Evolutionary conservation across 2,329 filamentous ascomycete genomes (phyloP), one percentile per base, ranked within the genome.

Genomic region (Chaetomiaceae sp.): DNA sequence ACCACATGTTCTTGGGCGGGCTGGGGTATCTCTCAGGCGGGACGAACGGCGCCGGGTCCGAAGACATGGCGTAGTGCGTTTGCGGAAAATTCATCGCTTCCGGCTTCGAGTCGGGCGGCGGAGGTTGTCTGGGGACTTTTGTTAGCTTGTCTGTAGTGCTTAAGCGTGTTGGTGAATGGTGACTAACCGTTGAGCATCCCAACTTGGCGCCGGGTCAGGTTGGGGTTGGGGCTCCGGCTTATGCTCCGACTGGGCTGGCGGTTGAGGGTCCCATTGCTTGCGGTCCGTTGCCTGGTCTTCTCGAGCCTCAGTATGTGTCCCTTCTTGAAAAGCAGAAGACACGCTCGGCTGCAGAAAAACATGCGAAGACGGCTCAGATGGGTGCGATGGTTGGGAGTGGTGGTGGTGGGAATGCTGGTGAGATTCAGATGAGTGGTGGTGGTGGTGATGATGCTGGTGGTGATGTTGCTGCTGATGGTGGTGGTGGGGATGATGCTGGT

Each of bases 1-100:
- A 96, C 79, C 87, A 94, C 89, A 96, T 91, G 65, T 91, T 81
- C 68, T 80, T 87, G 0, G 91, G 90, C 17, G 90, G 89, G 65
- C 89, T 88, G 3, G 91, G 89, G 64, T 95, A 94, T 49, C 81
- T 78, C 55, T 75, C 71, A 17, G 91, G 91, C 29, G 91, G 82
- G 50, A 89, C 80, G 70, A 95, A 97, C 9, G 88, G 83, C 31
- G 83, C 71, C 17, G 78, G 76, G 68, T 91, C 88, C 52, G 80
- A 81, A 52, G 88, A 95, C 85, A 96, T 96, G 53, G 81, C 79
- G 70, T 97, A 97, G 51, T 83, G 83, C 53, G 84, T 82, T 43
- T 79, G 78, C 15, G 91, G 89, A 65, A 97, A 88, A 68, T 95
- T 89, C 57, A 82, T 75, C 6, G 91, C 92, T 76, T 97, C 94